Evolutionary conservation across 2,329 filamentous ascomycete genomes (phyloP), one percentile per base, ranked within the genome.

Genomic region (Ciborinia camelliae): DNA sequence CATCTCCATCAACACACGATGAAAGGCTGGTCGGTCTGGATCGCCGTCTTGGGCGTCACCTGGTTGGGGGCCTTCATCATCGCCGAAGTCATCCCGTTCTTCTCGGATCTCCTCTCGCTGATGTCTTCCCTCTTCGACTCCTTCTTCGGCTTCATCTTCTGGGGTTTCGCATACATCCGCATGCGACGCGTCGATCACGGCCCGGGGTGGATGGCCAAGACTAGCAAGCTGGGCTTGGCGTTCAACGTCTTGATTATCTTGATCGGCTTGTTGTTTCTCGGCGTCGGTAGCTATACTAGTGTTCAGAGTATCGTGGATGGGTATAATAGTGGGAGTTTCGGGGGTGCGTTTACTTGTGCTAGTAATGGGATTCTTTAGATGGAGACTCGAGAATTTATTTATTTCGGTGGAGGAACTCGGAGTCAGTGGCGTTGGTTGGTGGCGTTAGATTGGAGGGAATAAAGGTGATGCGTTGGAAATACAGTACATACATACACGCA

Each of bases 111-210:
- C 2, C 77, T 87, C n/a, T 87, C 87, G 5, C 81, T 92, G 67
- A 90, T 92, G 88, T 90, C 87, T n/a, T 91, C 91, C 4, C 84
- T 97, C 1, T 97, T 97, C 74, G 92, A 97, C 78, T 94, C 90
- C 62, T 94, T 92, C 82, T 94, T 94, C 72, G 93, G 93, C 30
- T 97, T 97, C 81, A 96, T 97, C 74, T 97, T 97, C 81, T 97
- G 90, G 90, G 90, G 89, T 15, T 84, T 91, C 1, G 90, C 90
- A 0, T 94, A 91, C 74, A 84, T 92, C 73, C 84, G 89, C 64
- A 91, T 94, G 89, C 83, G 90, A 55, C 79, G 79, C 26, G 88
- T 84, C 1, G 88, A 91, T 68, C 82, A 85, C 43, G 81, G 82
- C 8, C 74, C 81, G 2, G 77, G 80, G 0, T 75, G 74, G 73